Evolutionary conservation across 1,284 basidiomycete species (phyloP), one percentile per base, ranked within the genome.

Genomic region (Rhodotorula sp.): DNA sequence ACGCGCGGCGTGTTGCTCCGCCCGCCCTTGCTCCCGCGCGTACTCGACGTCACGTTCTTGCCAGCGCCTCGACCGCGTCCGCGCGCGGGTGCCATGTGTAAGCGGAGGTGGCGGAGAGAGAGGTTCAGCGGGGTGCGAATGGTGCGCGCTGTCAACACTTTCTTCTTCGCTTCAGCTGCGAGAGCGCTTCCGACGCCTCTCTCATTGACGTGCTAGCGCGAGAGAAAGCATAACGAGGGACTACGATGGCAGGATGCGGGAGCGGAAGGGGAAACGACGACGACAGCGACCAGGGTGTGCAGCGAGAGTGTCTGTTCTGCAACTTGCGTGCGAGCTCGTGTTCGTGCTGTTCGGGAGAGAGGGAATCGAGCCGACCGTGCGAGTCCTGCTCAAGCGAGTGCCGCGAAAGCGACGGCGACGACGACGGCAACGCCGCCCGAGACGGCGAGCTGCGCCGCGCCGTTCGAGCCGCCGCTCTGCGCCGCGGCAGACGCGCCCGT

Each of bases 401-500:
- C 27, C 9, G 61, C 64, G 7, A 63, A 34, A 23, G 58, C 14
- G 14, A 55, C 59, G 27, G 55, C 49, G 23, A 52, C 49, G 48
- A 66, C 1, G 14, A 56, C 60, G 56, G 63, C 45, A 23, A 54
- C 7, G 12, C 64, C 68, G 52, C 64, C 62, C 14, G 54, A 49
- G 9, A 45, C 60, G 13, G 52, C 55, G 44, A 61, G 27, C 55
- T 57, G 27, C 16, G 64, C 34, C 3, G 60, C 60, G 55, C 44
- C 61, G n/a, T 60, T 61, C 17, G 45, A 48, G 19, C 49, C 45
- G 7, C 46, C 44, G 7, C 27, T 56, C 34, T 53, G 10, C 19
- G 59, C 48, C 4, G 58, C 59, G 17, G 64, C 60, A 4, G 81
- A 83, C n/a, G 68, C 49, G 21, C 55, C 49, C 21, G 54, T 55